These are phyloP conservation scores for Calonectria crousiana DNA, from an alignment of 2,329 filamentous ascomycete species.

Conservation along the genomic window DNA sequence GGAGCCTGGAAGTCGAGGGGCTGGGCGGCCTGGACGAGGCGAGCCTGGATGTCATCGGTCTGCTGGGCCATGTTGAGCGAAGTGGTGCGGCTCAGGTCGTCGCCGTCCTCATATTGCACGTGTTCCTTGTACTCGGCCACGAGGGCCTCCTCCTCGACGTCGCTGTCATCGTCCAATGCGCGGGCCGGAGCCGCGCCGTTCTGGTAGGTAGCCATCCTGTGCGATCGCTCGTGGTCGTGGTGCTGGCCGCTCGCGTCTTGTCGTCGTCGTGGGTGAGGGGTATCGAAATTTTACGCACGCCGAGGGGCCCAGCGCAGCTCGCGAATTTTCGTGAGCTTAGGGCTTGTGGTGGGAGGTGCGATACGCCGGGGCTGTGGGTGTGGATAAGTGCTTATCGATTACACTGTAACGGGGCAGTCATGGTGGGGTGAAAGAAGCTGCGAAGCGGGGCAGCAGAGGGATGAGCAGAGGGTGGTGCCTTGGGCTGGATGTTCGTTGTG, in stretches of 20 bases:
- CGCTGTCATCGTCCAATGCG: conserved; percentile 83
- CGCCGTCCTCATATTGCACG: conserved; percentile 90
- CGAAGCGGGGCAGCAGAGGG: conserved; percentile 44
- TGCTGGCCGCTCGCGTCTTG: conserved; percentile 37
- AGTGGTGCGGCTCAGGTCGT: conserved; percentile 81
- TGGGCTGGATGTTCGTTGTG: conserved; percentile 12
- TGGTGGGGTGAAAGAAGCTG: conserved; percentile 36
- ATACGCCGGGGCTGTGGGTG: conserved; percentile 34
- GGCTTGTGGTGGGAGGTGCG: conserved; percentile 52
- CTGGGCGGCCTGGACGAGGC: conserved; percentile 90
- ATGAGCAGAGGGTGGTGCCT: conserved; percentile 21
- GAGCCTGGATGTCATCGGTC: conserved; percentile 91
- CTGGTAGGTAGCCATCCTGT: conserved; percentile 71
- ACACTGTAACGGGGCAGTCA: conserved; percentile 38
- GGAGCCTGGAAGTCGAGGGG: conserved; percentile 96
- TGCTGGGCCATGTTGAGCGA: conserved; percentile 78
- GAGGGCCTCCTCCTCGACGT: conserved; percentile 95
- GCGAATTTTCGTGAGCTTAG: conserved; percentile 55
- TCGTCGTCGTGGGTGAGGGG: conserved; percentile 48
- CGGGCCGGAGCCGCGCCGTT: conserved; percentile 72
- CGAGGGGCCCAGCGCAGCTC: conserved; percentile 44
- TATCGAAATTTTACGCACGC: conserved; percentile 53
- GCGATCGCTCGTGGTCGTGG: conserved; percentile 48
- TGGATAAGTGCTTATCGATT: conserved; percentile 46
- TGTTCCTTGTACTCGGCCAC: conserved; percentile 97